Evolutionary conservation across 768 basidiomycete species (phyloP).

Genomic region (Calocybe cyanea): DNA sequence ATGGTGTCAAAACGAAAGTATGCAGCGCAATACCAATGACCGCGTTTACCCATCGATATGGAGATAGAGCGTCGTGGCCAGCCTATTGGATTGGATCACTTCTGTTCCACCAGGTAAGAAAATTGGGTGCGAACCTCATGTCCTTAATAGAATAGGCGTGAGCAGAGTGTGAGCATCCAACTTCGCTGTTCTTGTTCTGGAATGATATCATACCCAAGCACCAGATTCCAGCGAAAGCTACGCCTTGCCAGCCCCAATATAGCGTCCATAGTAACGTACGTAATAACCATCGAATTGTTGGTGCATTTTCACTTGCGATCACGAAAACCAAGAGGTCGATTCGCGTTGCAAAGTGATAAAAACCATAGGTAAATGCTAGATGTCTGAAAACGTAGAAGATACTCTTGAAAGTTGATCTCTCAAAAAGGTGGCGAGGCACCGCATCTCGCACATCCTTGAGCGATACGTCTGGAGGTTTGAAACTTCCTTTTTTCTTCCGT

Average conservation of each 20-base stretch:
- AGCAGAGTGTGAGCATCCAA: too few species aligned
- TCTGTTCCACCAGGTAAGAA: background rate
- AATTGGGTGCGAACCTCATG: constrained; percentile 33
- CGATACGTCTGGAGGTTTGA: constrained; percentile 38
- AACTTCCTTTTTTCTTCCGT: constrained; percentile 32
- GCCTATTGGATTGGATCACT: constrained; percentile 27
- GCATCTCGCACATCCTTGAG: constrained; percentile 44
- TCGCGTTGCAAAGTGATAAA: constrained; percentile 36
- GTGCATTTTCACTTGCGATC: constrained; percentile 1
- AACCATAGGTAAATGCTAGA: constrained; percentile 30
- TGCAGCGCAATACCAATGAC: constrained; percentile 39
- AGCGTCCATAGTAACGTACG: constrained; percentile 34
- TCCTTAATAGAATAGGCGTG: too few species aligned
- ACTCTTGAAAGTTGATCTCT: constrained; percentile 40
- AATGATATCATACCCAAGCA: constrained; percentile 35
- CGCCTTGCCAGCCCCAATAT: constrained; percentile 52
- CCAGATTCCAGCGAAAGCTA: constrained; percentile 41
- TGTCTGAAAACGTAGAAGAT: constrained; percentile 41
- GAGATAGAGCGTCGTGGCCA: constrained; percentile 47
- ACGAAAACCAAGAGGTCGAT: constrained; percentile 23
- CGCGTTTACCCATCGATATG: constrained; percentile 32
- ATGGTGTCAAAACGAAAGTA: constrained; percentile 48
- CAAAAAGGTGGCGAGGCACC: constrained; percentile 44
- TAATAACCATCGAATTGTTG: constrained; percentile 17
- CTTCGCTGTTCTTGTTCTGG: too few species aligned